phyloP scores from a whole-genome alignment of 2,329 filamentous ascomycete genomes.

The Botrytis fragariae region DNA sequence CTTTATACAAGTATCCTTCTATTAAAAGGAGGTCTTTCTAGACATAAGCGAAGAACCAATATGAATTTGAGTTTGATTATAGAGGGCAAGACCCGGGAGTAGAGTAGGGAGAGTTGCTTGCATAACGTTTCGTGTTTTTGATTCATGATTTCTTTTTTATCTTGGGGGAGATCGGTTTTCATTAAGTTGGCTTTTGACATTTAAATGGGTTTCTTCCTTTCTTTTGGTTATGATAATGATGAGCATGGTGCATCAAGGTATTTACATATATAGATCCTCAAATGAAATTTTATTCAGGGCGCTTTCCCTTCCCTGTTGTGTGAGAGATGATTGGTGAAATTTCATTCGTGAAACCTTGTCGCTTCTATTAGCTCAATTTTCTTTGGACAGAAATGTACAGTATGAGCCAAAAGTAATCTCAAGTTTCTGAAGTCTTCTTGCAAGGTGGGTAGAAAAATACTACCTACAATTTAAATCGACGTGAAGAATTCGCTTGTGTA shows the following conservation, averaged over 20 bases:
- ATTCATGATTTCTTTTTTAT: not conserved
- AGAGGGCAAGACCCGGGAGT: not conserved
- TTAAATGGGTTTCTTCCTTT: not conserved
- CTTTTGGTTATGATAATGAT: not conserved
- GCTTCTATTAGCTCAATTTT: too few relatives aligned
- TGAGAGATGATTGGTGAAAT: not conserved
- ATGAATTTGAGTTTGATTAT: rapidly evolving
- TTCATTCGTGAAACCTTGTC: not conserved
- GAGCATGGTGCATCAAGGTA: not conserved
- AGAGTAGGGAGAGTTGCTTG: not conserved
- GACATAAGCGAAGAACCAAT: not conserved
- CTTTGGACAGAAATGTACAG: too few relatives aligned
- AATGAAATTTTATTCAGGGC: not conserved
- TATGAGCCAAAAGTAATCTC: not conserved
- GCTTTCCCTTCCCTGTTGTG: not conserved
- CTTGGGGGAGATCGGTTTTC: not conserved
- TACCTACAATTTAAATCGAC: too few relatives aligned
- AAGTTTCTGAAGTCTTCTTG: too few relatives aligned
- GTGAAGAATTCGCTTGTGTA: too few relatives aligned
- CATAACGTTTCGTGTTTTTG: not conserved
- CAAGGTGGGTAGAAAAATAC: too few relatives aligned
- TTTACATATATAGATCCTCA: not conserved
- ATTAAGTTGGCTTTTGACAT: not conserved
- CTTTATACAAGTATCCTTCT: not conserved
- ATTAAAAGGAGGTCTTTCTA: not conserved